Base-by-base conservation (phyloP, 2,329 filamentous ascomycete genomes). In the Colletotrichum cordylinicola region DNA sequence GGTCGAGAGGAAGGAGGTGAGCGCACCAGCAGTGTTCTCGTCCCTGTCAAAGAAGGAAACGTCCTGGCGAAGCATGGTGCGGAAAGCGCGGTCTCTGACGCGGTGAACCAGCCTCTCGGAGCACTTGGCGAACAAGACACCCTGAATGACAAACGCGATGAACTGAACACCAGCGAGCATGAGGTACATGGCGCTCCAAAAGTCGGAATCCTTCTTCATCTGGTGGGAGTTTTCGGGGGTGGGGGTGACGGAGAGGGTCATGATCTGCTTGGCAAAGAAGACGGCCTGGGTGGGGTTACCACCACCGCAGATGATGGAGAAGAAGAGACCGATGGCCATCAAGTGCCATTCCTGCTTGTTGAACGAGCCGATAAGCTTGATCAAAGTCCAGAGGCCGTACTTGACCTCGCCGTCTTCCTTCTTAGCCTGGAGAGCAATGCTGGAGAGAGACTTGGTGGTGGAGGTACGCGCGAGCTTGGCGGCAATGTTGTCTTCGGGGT, bases 41-140 rank as follows among this genome's bases (percentile, higher is more conserved):
- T 98, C 95, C 60, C 89, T 90, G 83, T 98, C 97, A 80, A 98
- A 99, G 84, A 96, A 98, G 33, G 92, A 88, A 74, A 98, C 96
- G 78, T 98, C 97, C 84, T 98, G 96, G 78, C 96, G 94, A 67
- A 98, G 91, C 87, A 98, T 95, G 29, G 93, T 90, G 37, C 96
- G 91, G 88, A 99, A 98, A 8, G 96, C 94, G 73, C 89, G 89
- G 83, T 97, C 93, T 79, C 97, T 92, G 2, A 96, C 95, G 24
- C 95, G 93, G 82, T 95, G 94, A 70, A 98, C 91, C 29, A 98
- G 90, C 55, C 92, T 90, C 86, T 98, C 95, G n/a, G 95, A 97
- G 86, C 95, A 96, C 80, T 92, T 93, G 21, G 95, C 96, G 79
- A 98, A 96, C 3, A 93, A 88, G 67, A 94, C 80, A 67, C 95